A percentile compares a stretch with the other conserved stretches of the same genome.
phyloP scores from a whole-genome alignment of 805 yeast genomes.

The Teunomyces tritomae region DNA sequence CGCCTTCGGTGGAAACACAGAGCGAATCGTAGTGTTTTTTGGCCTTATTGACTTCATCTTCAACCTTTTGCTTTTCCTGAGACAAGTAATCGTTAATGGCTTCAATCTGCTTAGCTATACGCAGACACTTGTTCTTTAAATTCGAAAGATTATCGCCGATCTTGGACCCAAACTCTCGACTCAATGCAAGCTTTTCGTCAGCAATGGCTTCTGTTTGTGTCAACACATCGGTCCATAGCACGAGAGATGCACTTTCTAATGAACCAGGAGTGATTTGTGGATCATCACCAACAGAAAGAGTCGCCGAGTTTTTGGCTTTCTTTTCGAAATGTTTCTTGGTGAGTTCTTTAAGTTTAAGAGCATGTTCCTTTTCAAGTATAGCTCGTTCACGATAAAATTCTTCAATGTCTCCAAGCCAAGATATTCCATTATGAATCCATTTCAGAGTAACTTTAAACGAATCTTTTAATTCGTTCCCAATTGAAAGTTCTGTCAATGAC shows the following conservation, averaged over 20 bases:
- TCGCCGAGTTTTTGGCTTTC: constrained; percentile 67
- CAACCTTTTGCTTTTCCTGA: constrained; percentile 45
- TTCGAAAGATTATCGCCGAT: constrained; percentile 60
- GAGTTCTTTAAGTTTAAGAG: constrained; percentile 61
- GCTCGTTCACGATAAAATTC: constrained; percentile 83
- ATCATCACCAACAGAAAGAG: constrained; percentile 81
- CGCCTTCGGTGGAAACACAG: constrained; percentile 77
- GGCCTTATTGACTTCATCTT: constrained; percentile 56
- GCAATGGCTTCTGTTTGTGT: constrained; percentile 81
- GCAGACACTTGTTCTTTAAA: constrained; percentile 52
- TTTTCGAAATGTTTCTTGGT: constrained; percentile 69
- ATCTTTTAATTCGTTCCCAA: constrained; percentile 78
- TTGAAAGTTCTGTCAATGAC: constrained; percentile 22
- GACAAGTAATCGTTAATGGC: constrained; percentile 58
- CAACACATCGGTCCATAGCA: constrained; percentile 86
- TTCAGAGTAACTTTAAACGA: constrained; percentile 71
- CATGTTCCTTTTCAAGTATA: constrained; percentile 76
- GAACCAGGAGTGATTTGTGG: constrained; percentile 96
- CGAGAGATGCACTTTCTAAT: constrained; percentile 79
- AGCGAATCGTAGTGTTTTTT: constrained; percentile 78
- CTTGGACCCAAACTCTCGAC: constrained; percentile 57
- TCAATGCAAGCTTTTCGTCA: constrained; percentile 57
- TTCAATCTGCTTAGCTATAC: constrained; percentile 54
- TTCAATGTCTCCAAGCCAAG: constrained; percentile 77
- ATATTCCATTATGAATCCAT: constrained; percentile 74